These are phyloP conservation scores for Metarhizium humberi DNA, from an alignment of 2,329 filamentous ascomycete species.

Conservation along the genomic window DNA sequence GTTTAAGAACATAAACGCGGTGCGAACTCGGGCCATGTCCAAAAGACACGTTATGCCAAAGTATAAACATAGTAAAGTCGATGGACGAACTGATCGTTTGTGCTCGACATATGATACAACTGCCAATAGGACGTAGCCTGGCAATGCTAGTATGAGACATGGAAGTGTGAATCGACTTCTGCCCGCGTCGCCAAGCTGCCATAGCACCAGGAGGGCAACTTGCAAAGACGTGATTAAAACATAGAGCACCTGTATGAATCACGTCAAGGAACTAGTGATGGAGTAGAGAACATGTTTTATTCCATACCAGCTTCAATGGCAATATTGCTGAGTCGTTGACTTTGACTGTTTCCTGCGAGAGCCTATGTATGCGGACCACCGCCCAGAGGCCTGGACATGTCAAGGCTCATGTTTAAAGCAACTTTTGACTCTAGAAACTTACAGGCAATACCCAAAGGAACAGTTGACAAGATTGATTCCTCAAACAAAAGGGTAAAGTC, in stretches of 20 bases:
- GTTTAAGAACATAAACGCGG: conserved; percentile 8
- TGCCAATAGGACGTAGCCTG: neutral
- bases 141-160: neutral
- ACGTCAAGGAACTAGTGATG: neutral
- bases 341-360: neutral
- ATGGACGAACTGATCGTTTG: conserved; percentile 26
- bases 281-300: neutral
- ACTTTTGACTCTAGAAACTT: rapidly evolving
- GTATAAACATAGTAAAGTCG: neutral
- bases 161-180: neutral
- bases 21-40: conserved; percentile 28
- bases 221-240: neutral
- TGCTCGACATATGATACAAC: conserved; percentile 19
- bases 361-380: neutral
- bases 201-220: neutral
- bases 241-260: neutral
- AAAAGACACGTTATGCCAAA: conserved; percentile 16
- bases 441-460: neutral
- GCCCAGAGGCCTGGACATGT: neutral
- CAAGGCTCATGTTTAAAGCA: too few relatives aligned
- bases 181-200: neutral
- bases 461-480: conserved; percentile 14
- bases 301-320: neutral
- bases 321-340: neutral
- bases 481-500: conserved; percentile 21